A percentile compares a stretch with the other conserved stretches of the same genome.
Conservation (phyloP, 75 land plant species). For the Chamaecyparis obtusa region DNA sequence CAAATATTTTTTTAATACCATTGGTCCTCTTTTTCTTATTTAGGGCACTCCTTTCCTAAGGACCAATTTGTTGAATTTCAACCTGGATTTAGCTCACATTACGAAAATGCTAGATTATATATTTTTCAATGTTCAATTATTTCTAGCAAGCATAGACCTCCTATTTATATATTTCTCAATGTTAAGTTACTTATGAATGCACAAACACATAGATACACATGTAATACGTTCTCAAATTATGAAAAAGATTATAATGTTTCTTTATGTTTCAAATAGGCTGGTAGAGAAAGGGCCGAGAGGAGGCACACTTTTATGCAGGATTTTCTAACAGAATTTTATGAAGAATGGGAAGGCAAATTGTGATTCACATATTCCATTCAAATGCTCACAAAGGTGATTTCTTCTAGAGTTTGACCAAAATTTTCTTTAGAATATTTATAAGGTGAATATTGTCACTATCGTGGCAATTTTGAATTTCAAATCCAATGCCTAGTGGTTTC, state of each 20-base stretch:
- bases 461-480: background rate
- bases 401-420: background rate
- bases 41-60: background rate
- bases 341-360: constrained; percentile 82
- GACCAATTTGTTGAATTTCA: background rate
- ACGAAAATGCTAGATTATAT: background rate
- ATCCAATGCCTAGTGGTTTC: background rate
- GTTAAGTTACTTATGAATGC: background rate
- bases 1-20: background rate
- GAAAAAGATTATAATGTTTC: background rate
- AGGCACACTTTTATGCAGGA: constrained; percentile 88
- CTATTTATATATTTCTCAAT: background rate
- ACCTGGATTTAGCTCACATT: background rate
- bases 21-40: background rate
- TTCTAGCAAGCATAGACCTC: background rate
- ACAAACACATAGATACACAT: background rate
- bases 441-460: background rate
- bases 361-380: background rate
- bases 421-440: background rate
- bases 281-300: constrained; percentile 65
- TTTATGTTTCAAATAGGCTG: constrained; percentile 55
- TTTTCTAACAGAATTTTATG: constrained; percentile 67
- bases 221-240: background rate
- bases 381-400: background rate
- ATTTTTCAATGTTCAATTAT: background rate